Base-by-base conservation (phyloP, 2,329 filamentous ascomycete genomes). In the Zymoseptoria crescenta region DNA sequence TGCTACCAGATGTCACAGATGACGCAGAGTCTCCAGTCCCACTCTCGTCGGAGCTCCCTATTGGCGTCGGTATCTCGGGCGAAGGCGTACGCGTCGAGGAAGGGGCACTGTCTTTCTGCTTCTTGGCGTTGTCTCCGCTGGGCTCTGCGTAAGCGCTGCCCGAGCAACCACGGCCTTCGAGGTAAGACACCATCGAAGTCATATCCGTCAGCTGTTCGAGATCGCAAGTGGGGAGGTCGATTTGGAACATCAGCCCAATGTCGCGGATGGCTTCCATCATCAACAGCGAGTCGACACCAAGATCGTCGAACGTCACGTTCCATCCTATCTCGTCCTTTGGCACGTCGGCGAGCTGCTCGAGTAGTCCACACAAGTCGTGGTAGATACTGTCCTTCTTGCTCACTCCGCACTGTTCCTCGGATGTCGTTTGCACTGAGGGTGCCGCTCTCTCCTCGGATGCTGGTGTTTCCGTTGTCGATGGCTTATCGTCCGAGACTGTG, bases 281-380 rank as follows among this genome's bases (percentile, higher is more conserved):
- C 62, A 70, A 62, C 3, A 70, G 59, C 1, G 68, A 70, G 54
- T 70, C 68, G 16, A 68, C 56, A 1, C 68, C 68, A 6, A 69
- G 52, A 21, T 67, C 65, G 4, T 58, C 60, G 13, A 64, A 56
- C 19, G 60, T 54, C 29, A 55, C 49, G n/a, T 29, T 45, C 13
- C 51, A 54, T 19, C 7, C 41, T 7, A 60, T 27, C 30, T 49
- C 50, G 20, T 35, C 20, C 7, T 49, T 52, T 27, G 4, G n/a
- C 7, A 58, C 54, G 8, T 55, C 56, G 13, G 56, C 56, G 28
- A 58, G 41, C 19, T 58, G 52, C 35, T 58, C 52, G 30, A 27
- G n/a, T 20, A 30, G 29, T 28, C 49, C 49, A 19, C 49, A 50
- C 49, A 50, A 19, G 49, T 50, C 49, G 9, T 50, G 49, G 49